Base-by-base conservation (phyloP, 352 stramenopile species). In the Globisporangium abappressorium region DNA sequence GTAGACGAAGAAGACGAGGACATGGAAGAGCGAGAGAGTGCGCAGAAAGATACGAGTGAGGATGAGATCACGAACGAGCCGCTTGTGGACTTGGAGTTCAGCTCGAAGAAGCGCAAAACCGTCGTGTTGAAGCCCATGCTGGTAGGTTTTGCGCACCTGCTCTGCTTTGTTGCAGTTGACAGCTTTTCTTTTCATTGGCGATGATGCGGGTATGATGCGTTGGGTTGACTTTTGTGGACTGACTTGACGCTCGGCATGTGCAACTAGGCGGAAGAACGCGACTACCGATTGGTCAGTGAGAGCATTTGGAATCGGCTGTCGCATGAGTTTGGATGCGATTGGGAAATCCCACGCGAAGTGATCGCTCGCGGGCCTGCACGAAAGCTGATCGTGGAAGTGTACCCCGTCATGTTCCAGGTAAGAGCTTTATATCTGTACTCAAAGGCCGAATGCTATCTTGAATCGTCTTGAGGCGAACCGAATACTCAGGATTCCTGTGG, bases 211-310 rank as follows among this genome's bases (percentile, higher is more conserved):
- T 15, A 22, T 20, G 28, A 60, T 28, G n/a, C 59, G 24, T 59
- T 59, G 28, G 3, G 11, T 53, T 46, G 26, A 20, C n/a, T 71
- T 71, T 15, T 11, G 62, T 53, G 55, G 22, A 58, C 22, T 60
- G 55, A 58, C 46, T n/a, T 62, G 38, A 28, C 51, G 28, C 3
- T 60, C 12, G 9, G 11, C 24, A 20, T 61, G 30, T 28, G 28
- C 33, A 26, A 30, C 12, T 61, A 89, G 82, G 78, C 80, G n/a
- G 86, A 94, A 70, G 77, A 73, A 8, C 72, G 58, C 18, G 78
- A 94, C 71, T 94, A 84, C 65, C 76, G 78, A 6, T 59, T 92
- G 0, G 86, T 94, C 63, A 93, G 83, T 62, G 74, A 89, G 62
- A 72, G 74, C 28, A 81, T 94, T 47, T 94, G 86, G 86, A 87